These are phyloP conservation scores for Endotrypanum monterogeii DNA, from an alignment of 208 protist genomes.

Conservation along the genomic window DNA sequence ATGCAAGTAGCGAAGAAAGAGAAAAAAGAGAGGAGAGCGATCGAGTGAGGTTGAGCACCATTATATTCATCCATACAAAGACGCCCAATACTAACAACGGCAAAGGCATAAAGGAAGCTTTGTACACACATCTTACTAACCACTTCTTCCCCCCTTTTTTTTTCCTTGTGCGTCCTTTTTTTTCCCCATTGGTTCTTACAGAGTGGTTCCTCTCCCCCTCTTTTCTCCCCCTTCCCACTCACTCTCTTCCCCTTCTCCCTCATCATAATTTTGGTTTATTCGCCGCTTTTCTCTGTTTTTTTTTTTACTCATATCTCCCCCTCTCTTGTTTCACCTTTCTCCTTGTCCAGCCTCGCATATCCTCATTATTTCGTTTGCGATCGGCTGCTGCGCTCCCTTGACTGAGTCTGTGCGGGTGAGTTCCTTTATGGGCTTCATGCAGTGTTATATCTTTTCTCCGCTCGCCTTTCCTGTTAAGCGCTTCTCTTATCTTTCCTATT, in stretches of 20 bases:
- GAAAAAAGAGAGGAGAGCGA: not conserved
- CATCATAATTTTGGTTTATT: slow-evolving; percentile 6
- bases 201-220: not conserved
- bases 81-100: not conserved
- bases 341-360: not conserved
- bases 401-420: not conserved
- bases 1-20: not conserved
- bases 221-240: not conserved
- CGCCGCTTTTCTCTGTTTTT: not conserved
- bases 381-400: not conserved
- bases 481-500: not conserved
- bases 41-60: not conserved
- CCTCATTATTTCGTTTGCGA: not conserved
- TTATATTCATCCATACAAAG: not conserved
- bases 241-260: slow-evolving; percentile 8
- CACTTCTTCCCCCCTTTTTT: not conserved
- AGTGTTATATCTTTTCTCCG: too few species aligned
- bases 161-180: slow-evolving; percentile 1
- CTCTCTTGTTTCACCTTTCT: slow-evolving; percentile 10
- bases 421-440: too few species aligned
- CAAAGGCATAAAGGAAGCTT: slow-evolving; percentile 10
- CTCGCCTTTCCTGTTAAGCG: too few species aligned
- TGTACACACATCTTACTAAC: not conserved
- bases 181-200: slow-evolving; percentile 4
- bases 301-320: not conserved